These are phyloP conservation scores for Pseudocercospora fijiensis DNA, from an alignment of 2,329 filamentous ascomycete species.

Conservation along the genomic window DNA sequence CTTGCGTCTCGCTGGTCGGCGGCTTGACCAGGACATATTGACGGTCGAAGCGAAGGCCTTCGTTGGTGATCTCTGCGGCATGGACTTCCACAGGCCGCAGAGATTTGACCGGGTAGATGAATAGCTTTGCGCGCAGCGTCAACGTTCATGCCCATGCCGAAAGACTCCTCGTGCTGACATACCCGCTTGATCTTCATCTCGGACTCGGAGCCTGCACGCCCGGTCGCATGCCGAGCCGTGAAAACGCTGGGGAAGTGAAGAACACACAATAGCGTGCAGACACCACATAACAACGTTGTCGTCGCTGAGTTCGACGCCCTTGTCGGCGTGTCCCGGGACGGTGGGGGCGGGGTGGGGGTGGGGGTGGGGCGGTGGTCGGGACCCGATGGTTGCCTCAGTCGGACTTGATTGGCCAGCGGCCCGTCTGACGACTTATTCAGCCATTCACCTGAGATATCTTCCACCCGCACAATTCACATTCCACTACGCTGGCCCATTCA, in stretches of 20 bases:
- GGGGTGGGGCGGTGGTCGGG: too few species aligned
- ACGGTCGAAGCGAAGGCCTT: conserved; percentile 38
- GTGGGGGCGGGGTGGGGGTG: too few species aligned
- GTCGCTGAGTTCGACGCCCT: not conserved
- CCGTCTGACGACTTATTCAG: conserved; percentile 5
- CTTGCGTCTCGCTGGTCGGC: conserved; percentile 31
- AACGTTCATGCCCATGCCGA: not conserved
- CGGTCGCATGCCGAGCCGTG: not conserved
- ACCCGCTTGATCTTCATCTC: conserved; percentile 38
- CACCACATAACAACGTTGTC: not conserved
- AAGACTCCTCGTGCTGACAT: conserved; percentile 8
- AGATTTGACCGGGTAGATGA: conserved; percentile 39
- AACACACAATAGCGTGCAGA: not conserved
- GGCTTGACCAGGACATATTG: conserved; percentile 40
- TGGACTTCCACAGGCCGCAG: conserved; percentile 37
- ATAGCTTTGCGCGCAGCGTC: conserved; percentile 27
- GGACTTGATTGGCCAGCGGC: not conserved
- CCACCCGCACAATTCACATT: not conserved
- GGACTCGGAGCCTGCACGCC: not conserved
- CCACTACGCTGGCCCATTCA: not conserved
- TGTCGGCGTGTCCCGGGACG: not conserved
- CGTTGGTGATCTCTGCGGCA: conserved; percentile 38
- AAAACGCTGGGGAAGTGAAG: not conserved
- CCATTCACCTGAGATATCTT: not conserved
- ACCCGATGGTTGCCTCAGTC: not conserved